Percentiles rank a stretch among this genome's conserved stretches.
Conservation (phyloP, 225 moss, liverwort and hornwort genomes). For the Marchantia paleacea region DNA sequence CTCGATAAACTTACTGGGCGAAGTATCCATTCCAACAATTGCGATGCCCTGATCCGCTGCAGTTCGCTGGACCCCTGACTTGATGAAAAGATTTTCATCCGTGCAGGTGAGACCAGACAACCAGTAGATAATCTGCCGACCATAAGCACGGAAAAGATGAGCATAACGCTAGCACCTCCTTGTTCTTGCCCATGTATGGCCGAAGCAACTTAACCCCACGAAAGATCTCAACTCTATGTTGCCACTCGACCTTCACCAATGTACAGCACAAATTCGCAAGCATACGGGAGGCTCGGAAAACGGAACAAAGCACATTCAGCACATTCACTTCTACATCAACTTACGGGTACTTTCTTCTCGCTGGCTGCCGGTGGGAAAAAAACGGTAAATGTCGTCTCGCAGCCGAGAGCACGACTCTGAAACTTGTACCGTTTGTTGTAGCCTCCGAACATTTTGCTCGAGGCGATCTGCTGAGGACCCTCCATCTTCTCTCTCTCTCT, state of each 20-base stretch:
- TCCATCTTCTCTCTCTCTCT: constrained; percentile 40
- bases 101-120: constrained; percentile 75
- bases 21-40: constrained; percentile 64
- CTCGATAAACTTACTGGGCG: constrained; percentile 59
- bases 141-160: neutral
- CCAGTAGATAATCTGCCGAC: constrained; percentile 74
- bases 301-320: neutral
- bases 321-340: neutral
- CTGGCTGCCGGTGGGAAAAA: constrained; percentile 72
- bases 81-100: constrained; percentile 76
- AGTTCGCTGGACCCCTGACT: constrained; percentile 72
- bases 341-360: constrained; percentile 16
- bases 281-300: neutral
- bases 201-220: neutral
- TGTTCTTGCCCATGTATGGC: neutral
- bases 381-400: constrained; percentile 75
- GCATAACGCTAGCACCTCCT: neutral
- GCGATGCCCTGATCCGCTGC: constrained; percentile 65
- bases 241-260: neutral
- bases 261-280: neutral
- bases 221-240: neutral
- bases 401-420: constrained; percentile 64
- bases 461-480: constrained; percentile 56
- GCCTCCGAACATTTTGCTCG: constrained; percentile 79
- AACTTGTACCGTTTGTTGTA: constrained; percentile 88